A percentile compares a stretch with the other conserved stretches of the same genome.
Conservation (phyloP, 2,329 filamentous ascomycete species). For the Hypocreales sp. region DNA sequence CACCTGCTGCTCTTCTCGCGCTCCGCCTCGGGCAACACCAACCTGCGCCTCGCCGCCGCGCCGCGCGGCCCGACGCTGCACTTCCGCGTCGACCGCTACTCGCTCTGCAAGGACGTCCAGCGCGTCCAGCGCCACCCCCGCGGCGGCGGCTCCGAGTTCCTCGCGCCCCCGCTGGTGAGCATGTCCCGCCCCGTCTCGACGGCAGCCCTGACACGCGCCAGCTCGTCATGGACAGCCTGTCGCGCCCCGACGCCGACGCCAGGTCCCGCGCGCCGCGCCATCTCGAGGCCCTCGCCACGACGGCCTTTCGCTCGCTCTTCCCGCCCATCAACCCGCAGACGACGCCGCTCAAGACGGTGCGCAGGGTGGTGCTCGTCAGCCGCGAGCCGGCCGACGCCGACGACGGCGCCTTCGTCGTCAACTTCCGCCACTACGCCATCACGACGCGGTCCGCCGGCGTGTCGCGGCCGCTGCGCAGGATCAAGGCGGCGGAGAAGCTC, state of each 20-base stretch:
- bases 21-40: constrained; percentile 80
- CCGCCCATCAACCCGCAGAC: constrained; percentile 87
- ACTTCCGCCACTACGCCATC: constrained; percentile 88
- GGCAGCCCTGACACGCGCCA: constrained; percentile 17
- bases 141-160: constrained; percentile 71
- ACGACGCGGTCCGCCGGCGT: constrained; percentile 76
- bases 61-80: constrained; percentile 86
- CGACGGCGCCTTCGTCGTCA: constrained; percentile 63
- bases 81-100: constrained; percentile 91
- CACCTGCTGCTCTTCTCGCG: constrained; percentile 89
- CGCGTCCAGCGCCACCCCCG: constrained; percentile 71
- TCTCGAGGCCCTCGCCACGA: constrained; percentile 82
- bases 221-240: constrained; percentile 98
- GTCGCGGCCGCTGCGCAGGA: constrained; percentile 65
- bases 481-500: constrained; percentile 76
- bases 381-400: constrained; percentile 48
- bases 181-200: too few relatives aligned
- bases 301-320: constrained; percentile 91
- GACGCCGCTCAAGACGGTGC: constrained; percentile 83
- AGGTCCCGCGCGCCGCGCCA: constrained; percentile 73
- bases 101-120: constrained; percentile 78
- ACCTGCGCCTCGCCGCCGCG: constrained; percentile 72
- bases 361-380: constrained; percentile 78
- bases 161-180: constrained; percentile 63
- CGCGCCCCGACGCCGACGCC: constrained; percentile 43